phyloP scores from a whole-genome alignment of 2,329 filamentous ascomycete genomes.

The Arthrobotrys iridis region DNA sequence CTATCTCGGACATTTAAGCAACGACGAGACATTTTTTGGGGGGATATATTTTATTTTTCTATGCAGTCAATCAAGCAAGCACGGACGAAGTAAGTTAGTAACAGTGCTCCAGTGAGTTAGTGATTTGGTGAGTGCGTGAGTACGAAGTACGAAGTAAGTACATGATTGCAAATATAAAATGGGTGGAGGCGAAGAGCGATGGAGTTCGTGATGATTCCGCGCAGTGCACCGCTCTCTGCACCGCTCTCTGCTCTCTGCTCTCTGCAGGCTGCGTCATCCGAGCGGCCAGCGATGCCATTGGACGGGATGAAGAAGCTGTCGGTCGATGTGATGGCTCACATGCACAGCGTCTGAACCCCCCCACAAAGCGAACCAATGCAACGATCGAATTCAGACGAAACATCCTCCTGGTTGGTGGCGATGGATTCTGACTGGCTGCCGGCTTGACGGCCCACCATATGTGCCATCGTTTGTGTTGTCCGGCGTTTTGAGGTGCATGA shows the following conservation, averaged over 20 bases:
- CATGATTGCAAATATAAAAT: neutral
- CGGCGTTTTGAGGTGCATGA: neutral
- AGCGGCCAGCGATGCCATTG: constrained; percentile 9
- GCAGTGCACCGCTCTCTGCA: no score
- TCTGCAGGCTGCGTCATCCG: constrained; percentile 34
- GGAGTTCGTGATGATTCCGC: constrained; percentile 29
- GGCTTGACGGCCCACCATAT: neutral
- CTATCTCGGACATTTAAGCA: neutral
- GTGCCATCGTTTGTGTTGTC: no score
- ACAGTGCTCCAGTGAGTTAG: no score
- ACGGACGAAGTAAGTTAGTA: no score
- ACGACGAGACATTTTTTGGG: constrained; percentile 5
- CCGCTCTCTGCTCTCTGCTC: no score
- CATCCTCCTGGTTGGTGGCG: constrained; percentile 7
- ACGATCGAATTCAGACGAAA: constrained; percentile 21
- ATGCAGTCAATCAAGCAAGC: no score
- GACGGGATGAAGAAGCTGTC: neutral
- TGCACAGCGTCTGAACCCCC: constrained; percentile 11
- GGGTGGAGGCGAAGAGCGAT: neutral
- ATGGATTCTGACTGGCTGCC: neutral
- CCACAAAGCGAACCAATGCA: constrained; percentile 21
- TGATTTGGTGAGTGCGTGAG: neutral
- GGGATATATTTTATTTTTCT: neutral
- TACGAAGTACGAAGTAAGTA: neutral
- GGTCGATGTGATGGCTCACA: constrained; percentile 16